Evolutionary conservation across 2,329 filamentous ascomycete species (phyloP).

Genomic region (Akanthomyces lecanii): DNA sequence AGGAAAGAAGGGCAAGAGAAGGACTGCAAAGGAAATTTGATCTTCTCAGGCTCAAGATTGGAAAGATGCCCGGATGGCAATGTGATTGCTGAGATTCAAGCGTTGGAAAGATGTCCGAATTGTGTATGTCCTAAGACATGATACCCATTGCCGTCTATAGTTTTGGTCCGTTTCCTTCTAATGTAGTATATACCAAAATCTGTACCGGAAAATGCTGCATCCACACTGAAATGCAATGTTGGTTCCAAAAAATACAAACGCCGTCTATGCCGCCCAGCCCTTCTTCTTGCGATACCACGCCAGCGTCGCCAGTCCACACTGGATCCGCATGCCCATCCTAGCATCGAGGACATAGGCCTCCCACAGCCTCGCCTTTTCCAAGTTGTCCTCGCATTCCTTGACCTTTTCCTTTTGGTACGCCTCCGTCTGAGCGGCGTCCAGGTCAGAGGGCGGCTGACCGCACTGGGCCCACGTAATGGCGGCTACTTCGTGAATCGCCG

Average conservation of each 20-base stretch:
- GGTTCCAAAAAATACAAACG: too few species aligned
- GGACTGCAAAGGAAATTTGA: not conserved
- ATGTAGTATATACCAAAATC: not conserved
- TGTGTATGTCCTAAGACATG: not conserved
- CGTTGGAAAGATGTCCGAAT: not conserved
- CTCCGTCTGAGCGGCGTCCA: conserved; percentile 28
- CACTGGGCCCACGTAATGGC: conserved; percentile 74
- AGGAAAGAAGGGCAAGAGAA: conserved; percentile 21
- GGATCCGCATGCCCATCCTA: conserved; percentile 68
- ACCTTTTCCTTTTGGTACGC: conserved; percentile 45
- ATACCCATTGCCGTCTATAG: conserved; percentile 1
- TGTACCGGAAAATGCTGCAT: not conserved
- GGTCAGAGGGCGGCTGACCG: conserved; percentile 34
- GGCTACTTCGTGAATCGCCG: conserved; percentile 81
- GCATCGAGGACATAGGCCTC: conserved; percentile 70
- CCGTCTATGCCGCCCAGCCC: conserved; percentile 25
- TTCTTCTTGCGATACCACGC: conserved; percentile 48
- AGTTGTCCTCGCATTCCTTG: conserved; percentile 57
- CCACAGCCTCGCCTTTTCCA: conserved; percentile 67
- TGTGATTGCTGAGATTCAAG: too few species aligned
- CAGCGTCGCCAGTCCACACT: conserved; percentile 64
- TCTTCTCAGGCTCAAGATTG: not conserved
- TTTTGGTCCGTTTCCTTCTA: not conserved
- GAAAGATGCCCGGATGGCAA: not conserved
- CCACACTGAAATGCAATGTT: too few species aligned